Percentiles rank a stretch among this genome's conserved stretches.
Conservation (phyloP, 305 asterid genomes). For the Lippia alba region DNA sequence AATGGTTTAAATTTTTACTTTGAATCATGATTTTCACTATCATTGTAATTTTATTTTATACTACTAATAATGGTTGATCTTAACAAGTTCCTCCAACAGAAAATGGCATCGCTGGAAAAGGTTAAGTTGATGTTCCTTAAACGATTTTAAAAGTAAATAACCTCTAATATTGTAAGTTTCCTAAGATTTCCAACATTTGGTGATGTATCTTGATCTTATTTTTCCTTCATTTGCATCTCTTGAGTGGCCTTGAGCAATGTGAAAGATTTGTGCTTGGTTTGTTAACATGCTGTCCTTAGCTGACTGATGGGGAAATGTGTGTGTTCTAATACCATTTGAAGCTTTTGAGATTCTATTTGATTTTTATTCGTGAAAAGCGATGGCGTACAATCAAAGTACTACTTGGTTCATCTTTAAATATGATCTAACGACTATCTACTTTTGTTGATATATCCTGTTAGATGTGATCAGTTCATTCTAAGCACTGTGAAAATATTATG, state of each 20-base stretch:
- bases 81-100: constrained; percentile 9
- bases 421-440: neutral
- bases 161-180: too few species aligned
- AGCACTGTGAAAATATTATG: neutral
- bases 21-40: constrained; percentile 22
- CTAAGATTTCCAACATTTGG: too few species aligned
- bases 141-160: too few species aligned
- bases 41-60: neutral
- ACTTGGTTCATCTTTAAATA: constrained; percentile 9
- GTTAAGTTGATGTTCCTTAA: too few species aligned
- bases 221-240: too few species aligned
- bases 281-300: too few species aligned
- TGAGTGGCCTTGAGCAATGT: too few species aligned
- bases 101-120: constrained; percentile 11
- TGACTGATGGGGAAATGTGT: too few species aligned
- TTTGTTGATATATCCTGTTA: neutral
- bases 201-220: too few species aligned
- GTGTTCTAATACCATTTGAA: too few species aligned
- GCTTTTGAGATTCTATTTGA: too few species aligned
- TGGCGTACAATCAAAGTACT: neutral
- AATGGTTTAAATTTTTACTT: constrained; percentile 19
- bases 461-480: neutral
- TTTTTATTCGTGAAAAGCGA: constrained; percentile 12
- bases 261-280: too few species aligned
- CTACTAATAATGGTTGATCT: neutral